phyloP scores from a whole-genome alignment of 768 basidiomycete genomes.

The Collybiopsis confluens region DNA sequence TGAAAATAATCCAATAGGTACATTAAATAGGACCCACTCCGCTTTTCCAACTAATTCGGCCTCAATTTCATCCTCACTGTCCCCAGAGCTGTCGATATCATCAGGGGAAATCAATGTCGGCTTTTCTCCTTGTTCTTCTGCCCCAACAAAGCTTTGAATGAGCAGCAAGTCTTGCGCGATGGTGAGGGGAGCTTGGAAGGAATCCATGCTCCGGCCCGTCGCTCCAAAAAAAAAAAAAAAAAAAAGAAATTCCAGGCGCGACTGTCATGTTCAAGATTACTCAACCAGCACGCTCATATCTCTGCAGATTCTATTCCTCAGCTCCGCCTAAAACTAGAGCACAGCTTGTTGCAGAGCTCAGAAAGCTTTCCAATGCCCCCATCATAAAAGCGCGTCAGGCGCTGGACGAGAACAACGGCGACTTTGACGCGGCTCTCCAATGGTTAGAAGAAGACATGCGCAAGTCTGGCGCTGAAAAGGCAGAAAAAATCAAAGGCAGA shows the following conservation, averaged over 20 bases:
- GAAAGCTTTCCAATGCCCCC: slow-evolving; percentile 77
- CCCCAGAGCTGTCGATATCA: slow-evolving; percentile 54
- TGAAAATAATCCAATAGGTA: slow-evolving; percentile 1
- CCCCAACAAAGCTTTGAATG: slow-evolving; percentile 62
- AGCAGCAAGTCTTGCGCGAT: slow-evolving; percentile 74
- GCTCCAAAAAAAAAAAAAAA: slow-evolving; percentile 1
- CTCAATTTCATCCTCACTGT: slow-evolving; percentile 73
- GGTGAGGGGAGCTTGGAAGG: slow-evolving; percentile 57
- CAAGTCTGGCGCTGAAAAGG: slow-evolving; percentile 70
- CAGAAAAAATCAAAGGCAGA: slow-evolving; percentile 78
- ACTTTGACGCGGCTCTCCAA: slow-evolving; percentile 65
- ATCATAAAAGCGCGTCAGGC: slow-evolving; percentile 89
- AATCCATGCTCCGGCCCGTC: slow-evolving; percentile 24
- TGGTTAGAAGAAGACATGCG: slow-evolving; percentile 80
- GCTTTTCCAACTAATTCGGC: slow-evolving; percentile 45
- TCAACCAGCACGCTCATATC: slow-evolving; percentile 14
- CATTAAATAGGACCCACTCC: slow-evolving; percentile 18
- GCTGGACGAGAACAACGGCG: slow-evolving; percentile 67
- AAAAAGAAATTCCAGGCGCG: slow-evolving; percentile 1
- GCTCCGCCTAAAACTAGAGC: slow-evolving; percentile 53
- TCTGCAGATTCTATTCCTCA: slow-evolving; percentile 48
- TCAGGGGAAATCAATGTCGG: slow-evolving; percentile 16
- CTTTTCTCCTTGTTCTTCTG: slow-evolving; percentile 12
- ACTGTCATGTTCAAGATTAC: slow-evolving; percentile 13
- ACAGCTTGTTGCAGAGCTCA: slow-evolving; percentile 80